Evolutionary conservation across 192 early-diverging fungal genomes (phyloP).

Genomic region (Spizellomyces punctatus): DNA sequence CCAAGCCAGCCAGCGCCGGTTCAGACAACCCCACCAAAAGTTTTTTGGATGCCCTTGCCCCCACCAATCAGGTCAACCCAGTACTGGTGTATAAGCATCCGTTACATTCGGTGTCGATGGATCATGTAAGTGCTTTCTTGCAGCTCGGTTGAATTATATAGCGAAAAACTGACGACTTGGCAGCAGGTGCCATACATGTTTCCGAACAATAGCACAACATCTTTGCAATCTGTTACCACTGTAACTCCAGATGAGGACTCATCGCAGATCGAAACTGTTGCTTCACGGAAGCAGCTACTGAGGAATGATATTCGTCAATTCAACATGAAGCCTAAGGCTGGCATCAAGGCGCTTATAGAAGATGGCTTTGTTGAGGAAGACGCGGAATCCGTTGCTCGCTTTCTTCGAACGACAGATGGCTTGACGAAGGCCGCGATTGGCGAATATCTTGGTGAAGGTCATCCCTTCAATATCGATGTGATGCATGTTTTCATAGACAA

Average conservation of each 20-base stretch:
- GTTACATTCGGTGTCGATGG: slow-evolving; percentile 47
- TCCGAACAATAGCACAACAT: slow-evolving; percentile 22
- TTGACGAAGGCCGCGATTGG: slow-evolving; percentile 61
- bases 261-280: slow-evolving; percentile 44
- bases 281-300: slow-evolving; percentile 51
- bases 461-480: slow-evolving; percentile 52
- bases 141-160: not conserved
- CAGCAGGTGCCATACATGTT: slow-evolving; percentile 13
- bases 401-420: slow-evolving; percentile 45
- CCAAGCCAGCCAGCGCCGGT: not conserved
- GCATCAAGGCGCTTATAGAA: slow-evolving; percentile 49
- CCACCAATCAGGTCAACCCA: slow-evolving; percentile 38
- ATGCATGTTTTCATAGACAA: slow-evolving; percentile 65
- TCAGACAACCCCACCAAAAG: slow-evolving; percentile 18
- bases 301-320: slow-evolving; percentile 50
- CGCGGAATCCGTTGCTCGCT: slow-evolving; percentile 46
- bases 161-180: not conserved
- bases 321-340: slow-evolving; percentile 56
- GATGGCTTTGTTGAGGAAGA: slow-evolving; percentile 52
- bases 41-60: slow-evolving; percentile 41
- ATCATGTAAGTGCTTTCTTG: slow-evolving; percentile 19
- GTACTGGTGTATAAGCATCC: slow-evolving; percentile 51
- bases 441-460: slow-evolving; percentile 60
- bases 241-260: slow-evolving; percentile 27
- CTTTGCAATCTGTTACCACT: slow-evolving; percentile 11